Evolutionary conservation across 2,329 filamentous ascomycete genomes (phyloP).

Genomic region (Pestalotiopsis sp.): DNA sequence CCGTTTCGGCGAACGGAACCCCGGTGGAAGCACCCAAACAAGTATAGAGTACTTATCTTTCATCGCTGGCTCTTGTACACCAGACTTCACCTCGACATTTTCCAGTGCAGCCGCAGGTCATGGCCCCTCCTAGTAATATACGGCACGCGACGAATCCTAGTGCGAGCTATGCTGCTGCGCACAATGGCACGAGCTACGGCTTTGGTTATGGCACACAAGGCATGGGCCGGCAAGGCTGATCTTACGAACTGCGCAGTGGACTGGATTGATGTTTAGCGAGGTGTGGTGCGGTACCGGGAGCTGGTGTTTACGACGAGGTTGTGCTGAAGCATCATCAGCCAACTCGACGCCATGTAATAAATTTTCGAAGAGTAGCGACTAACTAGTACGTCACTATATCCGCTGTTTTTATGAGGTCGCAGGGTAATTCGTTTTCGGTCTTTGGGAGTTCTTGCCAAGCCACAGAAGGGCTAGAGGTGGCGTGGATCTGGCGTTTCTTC

Average conservation of each 20-base stretch:
- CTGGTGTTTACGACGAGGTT: too few relatives aligned
- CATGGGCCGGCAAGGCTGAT: too few relatives aligned
- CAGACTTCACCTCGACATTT: not conserved
- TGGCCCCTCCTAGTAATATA: not conserved
- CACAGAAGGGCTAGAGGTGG: not conserved
- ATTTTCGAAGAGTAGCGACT: not conserved
- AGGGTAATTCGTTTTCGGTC: not conserved
- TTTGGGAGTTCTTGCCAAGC: not conserved
- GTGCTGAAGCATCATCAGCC: not conserved
- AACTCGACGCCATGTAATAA: not conserved
- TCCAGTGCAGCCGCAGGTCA: not conserved
- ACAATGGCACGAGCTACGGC: not conserved
- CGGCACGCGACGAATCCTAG: not conserved
- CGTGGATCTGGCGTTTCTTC: slow-evolving; percentile 1
- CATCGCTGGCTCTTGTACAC: not conserved
- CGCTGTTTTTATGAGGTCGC: not conserved
- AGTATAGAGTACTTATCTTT: slow-evolving; percentile 6
- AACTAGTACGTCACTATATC: not conserved
- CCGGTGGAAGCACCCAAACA: slow-evolving; percentile 20
- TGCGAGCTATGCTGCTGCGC: not conserved
- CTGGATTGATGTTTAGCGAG: too few relatives aligned
- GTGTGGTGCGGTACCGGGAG: too few relatives aligned
- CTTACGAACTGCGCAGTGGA: too few relatives aligned
- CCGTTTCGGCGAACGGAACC: slow-evolving; percentile 22
- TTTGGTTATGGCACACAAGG: not conserved